Evolutionary conservation across 139 green algal species (phyloP), one percentile per base, ranked within the genome.

Genomic region (Chlamydomonas incerta): DNA sequence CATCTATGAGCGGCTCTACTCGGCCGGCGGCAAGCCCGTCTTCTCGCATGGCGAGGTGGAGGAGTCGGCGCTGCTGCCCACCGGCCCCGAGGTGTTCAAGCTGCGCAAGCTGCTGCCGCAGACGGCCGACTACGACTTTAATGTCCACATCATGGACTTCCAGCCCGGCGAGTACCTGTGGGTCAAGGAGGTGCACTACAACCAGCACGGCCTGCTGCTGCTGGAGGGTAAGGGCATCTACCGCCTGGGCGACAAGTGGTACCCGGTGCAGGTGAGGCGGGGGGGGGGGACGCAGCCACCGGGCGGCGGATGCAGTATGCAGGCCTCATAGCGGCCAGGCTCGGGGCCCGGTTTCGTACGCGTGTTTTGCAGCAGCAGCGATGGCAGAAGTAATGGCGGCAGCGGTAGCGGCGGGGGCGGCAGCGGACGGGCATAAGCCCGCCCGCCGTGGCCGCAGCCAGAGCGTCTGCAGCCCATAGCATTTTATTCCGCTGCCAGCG

Each of bases 111-210:
- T 99, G 75, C 91, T 99, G 37, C 97, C 97, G 11, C 87, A 94
- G 81, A 95, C 93, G 1, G 81, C 81, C 14, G 90, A 96, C 18
- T 98, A 97, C 81, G 96, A 99, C 86, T 99, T 99, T 92, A 99
- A 99, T 80, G 92, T 99, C 18, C 97, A 99, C 86, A 90, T 99
- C 83, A 98, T 99, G 97, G 96, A 99, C 90, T 99, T 99, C 72
- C 60, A 94, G 69, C 95, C 96, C 0, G 96, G 96, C 17, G 93
- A 99, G 88, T 94, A 95, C 84, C 85, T 98, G 35, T 93, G 95
- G 73, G 94, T 98, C 18, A 98, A 98, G 92, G 96, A 99, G 88
- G 89, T 98, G 31, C 97, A 99, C 91, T 98, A 99, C 93, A 99
- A 99, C 91, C 96, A 99, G 93, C 97, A 99, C 80, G 97, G 97